Base-by-base conservation (phyloP, 768 basidiomycete species). In the Leccinum ochraceum region DNA sequence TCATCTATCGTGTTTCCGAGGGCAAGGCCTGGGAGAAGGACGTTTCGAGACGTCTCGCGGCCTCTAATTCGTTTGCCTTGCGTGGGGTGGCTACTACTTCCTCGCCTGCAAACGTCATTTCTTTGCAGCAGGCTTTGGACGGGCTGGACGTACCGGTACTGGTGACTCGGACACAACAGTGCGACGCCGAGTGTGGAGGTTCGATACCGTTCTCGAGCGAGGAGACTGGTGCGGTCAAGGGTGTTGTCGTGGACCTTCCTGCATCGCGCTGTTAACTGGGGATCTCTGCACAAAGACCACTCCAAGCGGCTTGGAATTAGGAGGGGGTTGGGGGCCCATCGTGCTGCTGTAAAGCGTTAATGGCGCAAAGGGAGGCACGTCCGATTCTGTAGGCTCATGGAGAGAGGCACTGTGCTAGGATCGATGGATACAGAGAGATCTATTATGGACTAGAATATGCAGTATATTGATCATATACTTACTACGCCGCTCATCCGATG, bases 1-100 rank as follows among this genome's bases (percentile, higher is more conserved):
- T 83, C 59, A 80, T 79, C 36, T 78, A 78, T 48, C 78, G 81
- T 20, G 69, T 82, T 9, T 77, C 80, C 2, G 71, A 79, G 60
- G 81, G 81, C 16, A 74, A 76, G 20, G 81, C 79, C 1, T 81
- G 79, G 81, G 64, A 66, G n/a, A 62, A 51, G 30, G 64, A 71
- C 10, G 54, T 64, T 17, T 34, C 64, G 2, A 57, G 68, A 13
- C 61, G 60, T 8, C 39, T 58, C n/a, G 49, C 49, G 24, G n/a
- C 55, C 0, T 48, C 46, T 10, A 16, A 3, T 37, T 61, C 68
- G 4, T 49, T 63, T n/a, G 56, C 14, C 17, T 50, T 65, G 57
- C 69, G 50, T 39, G 63, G 57, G 44, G 1, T 55, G 14, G 66
- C 69, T 34, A 34, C 32, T 11, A 34, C 14, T 3, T n/a, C 39